Evolutionary conservation across 1,139 yeast genomes (phyloP), one percentile per base, ranked within the genome.

Genomic region (Saccharomyces hybrid): DNA sequence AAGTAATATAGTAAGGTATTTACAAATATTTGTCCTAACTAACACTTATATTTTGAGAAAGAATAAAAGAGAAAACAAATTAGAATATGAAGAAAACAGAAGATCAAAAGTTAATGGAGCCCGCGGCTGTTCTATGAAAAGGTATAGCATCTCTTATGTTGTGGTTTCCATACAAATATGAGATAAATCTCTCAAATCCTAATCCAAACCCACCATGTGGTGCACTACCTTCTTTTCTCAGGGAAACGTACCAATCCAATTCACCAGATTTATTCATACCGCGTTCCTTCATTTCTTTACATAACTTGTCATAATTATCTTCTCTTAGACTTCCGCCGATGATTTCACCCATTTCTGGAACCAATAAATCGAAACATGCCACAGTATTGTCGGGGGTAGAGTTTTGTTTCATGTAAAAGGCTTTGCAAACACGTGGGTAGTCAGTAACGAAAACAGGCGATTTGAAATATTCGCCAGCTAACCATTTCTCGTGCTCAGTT

Each of bases 161-260:
- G 50, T 80, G 76, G 32, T 77, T 70, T 2, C 86, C 93, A 6
- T 82, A 75, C 53, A 89, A 73, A 63, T 84, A 91, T 49, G 87
- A 82, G 16, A 95, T 71, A 47, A 93, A 72, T 57, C 99, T 75
- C 68, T 95, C 99, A 63, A 91, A 83, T 0, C 99, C 99, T 76
- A 95, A 76, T 0, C 99, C 99, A 71, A 87, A 95, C 0, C 99
- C 99, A 49, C 99, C 99, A 68, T 91, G 98, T 0, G 97, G 96
- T 38, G 85, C 84, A 5, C 87, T 75, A 0, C 98, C 99, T 61
- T 87, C 84, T 59, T 75, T 75, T 56, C 99, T 76, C 8, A 87
- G 75, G 2, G 83, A 79, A 31, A 86, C 65, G 67, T 91, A 95
- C 99, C 99, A 95, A 32, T 79, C 75, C 71, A 91, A 72, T 13